Percentiles rank a stretch among this genome's conserved stretches.
Evolutionary conservation across 768 basidiomycete genomes (phyloP).

Genomic region (Psilocybe tampanensis): DNA sequence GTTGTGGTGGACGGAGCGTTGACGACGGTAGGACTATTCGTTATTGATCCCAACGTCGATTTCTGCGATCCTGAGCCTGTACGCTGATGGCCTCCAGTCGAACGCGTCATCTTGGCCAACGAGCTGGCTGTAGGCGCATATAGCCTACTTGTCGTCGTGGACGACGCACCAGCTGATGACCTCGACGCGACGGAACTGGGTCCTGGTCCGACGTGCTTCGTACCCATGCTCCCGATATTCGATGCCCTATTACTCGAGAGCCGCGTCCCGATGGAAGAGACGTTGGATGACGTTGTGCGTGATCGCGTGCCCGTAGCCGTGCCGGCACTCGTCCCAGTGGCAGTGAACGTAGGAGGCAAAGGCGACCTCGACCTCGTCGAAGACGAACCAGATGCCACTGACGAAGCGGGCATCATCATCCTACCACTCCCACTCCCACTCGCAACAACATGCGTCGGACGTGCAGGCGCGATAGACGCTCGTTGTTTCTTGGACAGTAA

Average conservation of each 20-base stretch:
- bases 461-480: slow-evolving; percentile 21
- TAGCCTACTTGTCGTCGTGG: slow-evolving; percentile 44
- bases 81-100: background rate
- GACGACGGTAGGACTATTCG: slow-evolving; percentile 30
- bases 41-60: slow-evolving; percentile 32
- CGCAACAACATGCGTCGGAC: slow-evolving; percentile 22
- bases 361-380: slow-evolving; percentile 29
- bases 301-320: slow-evolving; percentile 19
- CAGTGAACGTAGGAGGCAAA: slow-evolving; percentile 20
- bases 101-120: slow-evolving; percentile 54
- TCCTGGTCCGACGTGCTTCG: slow-evolving; percentile 25
- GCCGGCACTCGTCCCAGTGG: slow-evolving; percentile 11
- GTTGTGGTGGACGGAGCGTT: slow-evolving; percentile 8
- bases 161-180: slow-evolving; percentile 25
- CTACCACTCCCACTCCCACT: too few relatives aligned
- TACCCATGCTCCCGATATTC: slow-evolving; percentile 36
- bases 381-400: slow-evolving; percentile 23
- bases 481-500: slow-evolving; percentile 23
- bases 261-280: slow-evolving; percentile 49
- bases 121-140: slow-evolving; percentile 81
- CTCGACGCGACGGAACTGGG: slow-evolving; percentile 19
- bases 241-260: slow-evolving; percentile 20
- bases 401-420: too few relatives aligned
- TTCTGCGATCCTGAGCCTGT: slow-evolving; percentile 19
- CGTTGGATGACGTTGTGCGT: slow-evolving; percentile 23